phyloP scores from a whole-genome alignment of 1,284 basidiomycete species.

The Pascua sp. region DNA sequence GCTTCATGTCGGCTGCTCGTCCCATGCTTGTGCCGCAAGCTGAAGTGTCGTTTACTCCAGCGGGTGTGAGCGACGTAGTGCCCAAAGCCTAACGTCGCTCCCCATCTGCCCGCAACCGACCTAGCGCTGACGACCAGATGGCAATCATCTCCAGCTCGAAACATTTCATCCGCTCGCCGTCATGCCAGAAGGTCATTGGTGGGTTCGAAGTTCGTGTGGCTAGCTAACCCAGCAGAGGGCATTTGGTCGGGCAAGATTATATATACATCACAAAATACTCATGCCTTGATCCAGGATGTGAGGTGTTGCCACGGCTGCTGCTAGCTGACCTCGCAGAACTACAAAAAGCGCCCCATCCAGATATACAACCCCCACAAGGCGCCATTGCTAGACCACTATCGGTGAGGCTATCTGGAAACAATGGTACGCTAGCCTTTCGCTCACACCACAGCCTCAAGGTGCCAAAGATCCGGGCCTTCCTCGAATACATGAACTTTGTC shows the following conservation, averaged over 20 bases:
- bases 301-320: slow-evolving; percentile 38
- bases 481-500: slow-evolving; percentile 82
- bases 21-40: too few species aligned
- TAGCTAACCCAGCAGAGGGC: slow-evolving; percentile 40
- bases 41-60: too few species aligned
- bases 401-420: slow-evolving; percentile 55
- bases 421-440: not conserved
- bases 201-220: too few species aligned
- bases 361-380: slow-evolving; percentile 92
- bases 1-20: too few species aligned
- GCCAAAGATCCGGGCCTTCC: slow-evolving; percentile 78
- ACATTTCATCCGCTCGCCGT: slow-evolving; percentile 77
- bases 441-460: slow-evolving; percentile 70
- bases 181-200: slow-evolving; percentile 81
- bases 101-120: too few species aligned
- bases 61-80: too few species aligned
- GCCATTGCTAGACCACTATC: slow-evolving; percentile 86
- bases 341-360: slow-evolving; percentile 85
- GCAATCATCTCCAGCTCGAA: slow-evolving; percentile 81
- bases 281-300: slow-evolving; percentile 81
- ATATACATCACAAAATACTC: slow-evolving; percentile 78
- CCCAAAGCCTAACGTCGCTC: too few species aligned
- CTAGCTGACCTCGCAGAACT: slow-evolving; percentile 62
- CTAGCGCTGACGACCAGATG: slow-evolving; percentile 50
- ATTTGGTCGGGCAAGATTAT: slow-evolving; percentile 71